Base-by-base conservation (phyloP, 139 green algal genomes). In the Tetradesmus obliquus region DNA sequence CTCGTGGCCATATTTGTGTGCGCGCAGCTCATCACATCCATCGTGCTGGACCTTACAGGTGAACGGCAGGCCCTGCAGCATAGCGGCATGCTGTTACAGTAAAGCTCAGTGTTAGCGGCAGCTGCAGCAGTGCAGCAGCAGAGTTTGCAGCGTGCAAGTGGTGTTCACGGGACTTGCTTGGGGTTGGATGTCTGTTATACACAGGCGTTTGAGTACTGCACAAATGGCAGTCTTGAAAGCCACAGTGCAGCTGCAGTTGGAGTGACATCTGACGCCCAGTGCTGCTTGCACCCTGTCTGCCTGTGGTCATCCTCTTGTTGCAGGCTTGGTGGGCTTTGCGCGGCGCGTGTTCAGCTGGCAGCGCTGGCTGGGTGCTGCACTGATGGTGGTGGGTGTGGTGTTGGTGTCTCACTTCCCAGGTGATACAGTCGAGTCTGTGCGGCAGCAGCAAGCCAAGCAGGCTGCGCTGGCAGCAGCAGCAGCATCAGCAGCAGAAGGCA, bases 361-460 rank as follows among this genome's bases (percentile, higher is more conserved):
- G 2, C 83, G 92, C n/a, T 45, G 91, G 4, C 15, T 87, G 1
- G 92, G 92, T 5, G 80, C 88, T 12, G 32, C 60, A 2, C 58
- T 94, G 22, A 93, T 94, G 90, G 7, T 94, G 8, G 22, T 12
- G 12, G 92, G 92, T 5, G 90, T 93, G 12, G 80, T 89, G 5
- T 72, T 94, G 12, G 60, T 94, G 76, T 71, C 86, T 1, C 53
- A 90, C 0, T 83, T 71, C 12, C 86, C 86, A 8, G 86, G 86
- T 2, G 86, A 72, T 1, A 12, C 60, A 54, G 71, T 90, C 3
- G n/a, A 7, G 19, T 19, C 62, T 20, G 32, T 60, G 22, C 69
- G 53, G 0, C 55, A 55, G 71, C 71, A 84, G 53, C 51, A 84
- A 89, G 85, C 66, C 24, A 51, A 58, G 15, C 60, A 45, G 7